Base-by-base conservation (phyloP, 2,329 filamentous ascomycete genomes). In the Fusarium illudens region DNA sequence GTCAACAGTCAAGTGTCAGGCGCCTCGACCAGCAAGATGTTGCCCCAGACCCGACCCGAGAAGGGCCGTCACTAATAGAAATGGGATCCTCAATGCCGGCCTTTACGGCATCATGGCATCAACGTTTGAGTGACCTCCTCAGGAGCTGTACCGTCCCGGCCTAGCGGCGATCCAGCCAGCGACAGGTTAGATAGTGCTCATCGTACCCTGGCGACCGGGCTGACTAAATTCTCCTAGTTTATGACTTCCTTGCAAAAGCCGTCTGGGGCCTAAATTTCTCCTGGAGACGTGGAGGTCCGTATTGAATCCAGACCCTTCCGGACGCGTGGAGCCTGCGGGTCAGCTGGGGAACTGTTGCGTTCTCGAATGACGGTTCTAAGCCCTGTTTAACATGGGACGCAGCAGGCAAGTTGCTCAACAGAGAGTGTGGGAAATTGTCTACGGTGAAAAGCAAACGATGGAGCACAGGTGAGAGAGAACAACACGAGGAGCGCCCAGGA, bases 91-190 rank as follows among this genome's bases (percentile, higher is more conserved):
- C 30, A 34, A 39, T 56, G 56, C 59, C 20, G 30, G 7, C 9
- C 25, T 52, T 33, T 64, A 52, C 48, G 29, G 48, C 49, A 60
- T 34, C 32, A 58, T 54, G 42, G 36, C 54, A 49, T 60, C 34
- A 50, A 34, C 55, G 27, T 39, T 57, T 52, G 27, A 34, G 58
- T 37, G 50, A 33, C 42, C 51, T 6, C 20, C 15, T 3, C 34
- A 17, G 9, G 15, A 30, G 39, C 58, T 63, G 42, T 42, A 11
- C 55, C 55, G 11, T 33, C 54, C 27, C 25, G 25, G 46, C 53
- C 58, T 51, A 63, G 65, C 54, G 65, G 50, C 62, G 56, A 30
- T 46, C 20, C 42, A 36, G 56, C 12, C 68, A 53, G 36, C 58
- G 46, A 62, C 27, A 37, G 20, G 48, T 27, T 39, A 51, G 13